Percentiles rank a stretch among this genome's conserved stretches.
These are phyloP conservation scores for Fusarium sp. DNA, from an alignment of 2,329 filamentous ascomycete genomes.

Conservation along the genomic window DNA sequence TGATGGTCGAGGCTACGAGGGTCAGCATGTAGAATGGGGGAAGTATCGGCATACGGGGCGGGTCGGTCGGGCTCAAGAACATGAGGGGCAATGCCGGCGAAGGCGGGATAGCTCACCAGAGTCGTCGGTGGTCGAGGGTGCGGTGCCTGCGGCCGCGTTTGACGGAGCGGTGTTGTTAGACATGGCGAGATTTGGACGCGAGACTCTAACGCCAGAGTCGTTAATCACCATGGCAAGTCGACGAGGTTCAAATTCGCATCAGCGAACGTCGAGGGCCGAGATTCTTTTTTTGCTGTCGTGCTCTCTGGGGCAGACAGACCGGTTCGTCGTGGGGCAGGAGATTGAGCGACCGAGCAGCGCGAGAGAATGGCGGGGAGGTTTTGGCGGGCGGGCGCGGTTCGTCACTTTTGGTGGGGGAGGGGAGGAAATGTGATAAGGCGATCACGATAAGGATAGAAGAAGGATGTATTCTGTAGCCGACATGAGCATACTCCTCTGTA, in stretches of 20 bases:
- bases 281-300: conserved; percentile 23
- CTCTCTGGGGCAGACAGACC: conserved; percentile 17
- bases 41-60: conserved; percentile 32
- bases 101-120: conserved; percentile 52
- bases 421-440: conserved; percentile 24
- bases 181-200: conserved; percentile 51
- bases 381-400: conserved; percentile 36
- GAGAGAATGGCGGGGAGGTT: conserved; percentile 40
- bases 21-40: conserved; percentile 46
- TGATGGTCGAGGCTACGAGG: conserved; percentile 58
- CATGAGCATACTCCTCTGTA: conserved; percentile 44
- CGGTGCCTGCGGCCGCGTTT: conserved; percentile 44
- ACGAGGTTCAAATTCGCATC: conserved; percentile 14
- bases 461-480: conserved; percentile 42
- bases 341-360: conserved; percentile 36
- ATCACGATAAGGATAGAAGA: conserved; percentile 36
- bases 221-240: conserved; percentile 52
- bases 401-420: conserved; percentile 40
- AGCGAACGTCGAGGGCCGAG: conserved; percentile 7
- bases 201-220: conserved; percentile 51
- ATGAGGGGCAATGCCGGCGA: conserved; percentile 48
- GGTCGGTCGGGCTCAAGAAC: conserved; percentile 41
- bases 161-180: conserved; percentile 48
- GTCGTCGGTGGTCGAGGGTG: conserved; percentile 48
- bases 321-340: conserved; percentile 42